Conservation (phyloP, 148 eudicot species). For the Suaeda aralocaspica region DNA sequence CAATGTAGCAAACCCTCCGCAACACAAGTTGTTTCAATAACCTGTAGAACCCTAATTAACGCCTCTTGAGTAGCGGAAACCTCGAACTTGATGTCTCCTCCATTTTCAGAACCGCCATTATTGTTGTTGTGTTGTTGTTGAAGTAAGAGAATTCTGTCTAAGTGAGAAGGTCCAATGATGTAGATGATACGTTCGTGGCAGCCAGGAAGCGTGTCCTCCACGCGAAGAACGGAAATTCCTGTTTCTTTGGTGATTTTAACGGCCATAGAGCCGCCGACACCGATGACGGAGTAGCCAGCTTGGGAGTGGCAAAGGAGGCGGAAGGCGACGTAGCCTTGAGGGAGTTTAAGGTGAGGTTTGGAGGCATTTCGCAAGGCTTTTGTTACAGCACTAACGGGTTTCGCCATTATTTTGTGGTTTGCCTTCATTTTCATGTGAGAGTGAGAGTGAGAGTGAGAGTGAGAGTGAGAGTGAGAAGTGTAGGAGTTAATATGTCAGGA, state of each 20-base stretch:
- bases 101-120: neutral
- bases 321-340: conserved; percentile 1
- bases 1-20: neutral
- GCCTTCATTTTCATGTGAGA: too few relatives aligned
- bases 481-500: too few relatives aligned
- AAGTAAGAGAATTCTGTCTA: neutral
- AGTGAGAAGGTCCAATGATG: neutral
- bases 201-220: conserved; percentile 5
- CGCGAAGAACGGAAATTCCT: neutral
- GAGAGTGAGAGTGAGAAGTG: too few relatives aligned
- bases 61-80: conserved; percentile 20
- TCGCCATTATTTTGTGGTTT: too few relatives aligned
- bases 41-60: conserved; percentile 16
- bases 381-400: too few relatives aligned
- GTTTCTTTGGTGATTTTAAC: neutral
- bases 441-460: too few relatives aligned
- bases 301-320: neutral
- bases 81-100: neutral
- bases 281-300: conserved; percentile 7
- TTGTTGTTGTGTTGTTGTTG: too few relatives aligned
- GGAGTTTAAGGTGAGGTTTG: neutral
- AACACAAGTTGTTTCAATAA: neutral
- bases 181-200: conserved; percentile 11
- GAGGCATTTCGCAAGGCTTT: neutral
- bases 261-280: neutral